Conservation (phyloP, 2,329 filamentous ascomycete species). For the Echinosphaeria canescens region DNA sequence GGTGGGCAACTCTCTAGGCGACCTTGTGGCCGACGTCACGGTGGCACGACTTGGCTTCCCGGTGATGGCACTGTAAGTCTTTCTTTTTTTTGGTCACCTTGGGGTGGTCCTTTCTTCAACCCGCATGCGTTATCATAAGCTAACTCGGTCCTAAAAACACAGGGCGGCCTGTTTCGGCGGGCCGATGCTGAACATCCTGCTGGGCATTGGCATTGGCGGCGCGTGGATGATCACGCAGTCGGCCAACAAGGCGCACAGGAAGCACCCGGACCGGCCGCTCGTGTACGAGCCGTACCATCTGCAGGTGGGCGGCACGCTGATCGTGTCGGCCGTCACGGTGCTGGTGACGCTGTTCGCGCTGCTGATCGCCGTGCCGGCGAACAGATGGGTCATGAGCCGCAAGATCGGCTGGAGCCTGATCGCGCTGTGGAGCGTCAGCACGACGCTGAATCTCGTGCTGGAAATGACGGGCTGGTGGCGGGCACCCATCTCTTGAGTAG, state of each 20-base stretch:
- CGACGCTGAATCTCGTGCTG: slow-evolving; percentile 57
- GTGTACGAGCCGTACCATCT: slow-evolving; percentile 63
- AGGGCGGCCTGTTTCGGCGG: slow-evolving; percentile 91
- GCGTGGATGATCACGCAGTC: slow-evolving; percentile 65
- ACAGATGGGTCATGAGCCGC: slow-evolving; percentile 67
- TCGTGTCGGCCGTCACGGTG: slow-evolving; percentile 71
- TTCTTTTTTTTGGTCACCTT: no score
- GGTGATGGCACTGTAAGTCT: slow-evolving; percentile 64
- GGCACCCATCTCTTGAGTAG: slow-evolving; percentile 11
- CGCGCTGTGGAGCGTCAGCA: slow-evolving; percentile 60
- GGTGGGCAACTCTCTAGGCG: slow-evolving; percentile 84
- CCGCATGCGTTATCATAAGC: background rate
- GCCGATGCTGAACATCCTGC: slow-evolving; percentile 89
- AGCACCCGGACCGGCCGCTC: slow-evolving; percentile 42
- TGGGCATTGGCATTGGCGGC: slow-evolving; percentile 84
- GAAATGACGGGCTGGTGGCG: slow-evolving; percentile 42
- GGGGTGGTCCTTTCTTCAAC: background rate
- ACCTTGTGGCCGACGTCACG: slow-evolving; percentile 86
- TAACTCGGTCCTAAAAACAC: no score
- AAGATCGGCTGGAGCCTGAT: slow-evolving; percentile 69
- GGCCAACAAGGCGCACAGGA: slow-evolving; percentile 40
- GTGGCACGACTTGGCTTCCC: slow-evolving; percentile 85
- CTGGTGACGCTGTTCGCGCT: slow-evolving; percentile 60
- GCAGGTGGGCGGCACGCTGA: slow-evolving; percentile 61
- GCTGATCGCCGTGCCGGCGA: slow-evolving; percentile 62